Percentiles rank a stretch among this genome's conserved stretches.
These are phyloP conservation scores for Penicillium arizonense DNA, from an alignment of 495 filamentous ascomycete genomes.

Conservation along the genomic window DNA sequence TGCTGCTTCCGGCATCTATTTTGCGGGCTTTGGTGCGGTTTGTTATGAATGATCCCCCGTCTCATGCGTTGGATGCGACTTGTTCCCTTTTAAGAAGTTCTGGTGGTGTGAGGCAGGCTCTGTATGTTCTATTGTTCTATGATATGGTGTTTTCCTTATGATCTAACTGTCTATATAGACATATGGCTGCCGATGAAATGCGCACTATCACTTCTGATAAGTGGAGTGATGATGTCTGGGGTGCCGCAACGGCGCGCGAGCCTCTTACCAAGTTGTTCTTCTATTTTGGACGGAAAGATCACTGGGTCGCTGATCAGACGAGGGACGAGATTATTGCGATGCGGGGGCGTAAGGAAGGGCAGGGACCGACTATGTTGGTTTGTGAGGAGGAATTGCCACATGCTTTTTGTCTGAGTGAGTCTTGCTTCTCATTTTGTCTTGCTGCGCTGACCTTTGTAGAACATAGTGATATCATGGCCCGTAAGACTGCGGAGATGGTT, in stretches of 20 bases:
- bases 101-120: slow-evolving; percentile 65
- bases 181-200: slow-evolving; percentile 77
- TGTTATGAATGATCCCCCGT: slow-evolving; percentile 52
- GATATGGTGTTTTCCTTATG: neutral
- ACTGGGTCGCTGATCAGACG: slow-evolving; percentile 78
- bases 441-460: slow-evolving; percentile 32
- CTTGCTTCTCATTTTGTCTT: slow-evolving; percentile 1
- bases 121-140: slow-evolving; percentile 46
- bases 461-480: slow-evolving; percentile 63
- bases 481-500: slow-evolving; percentile 63
- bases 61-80: slow-evolving; percentile 59
- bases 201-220: slow-evolving; percentile 66
- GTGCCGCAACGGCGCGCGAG: slow-evolving; percentile 45
- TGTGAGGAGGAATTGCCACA: slow-evolving; percentile 74
- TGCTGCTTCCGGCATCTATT: slow-evolving; percentile 39
- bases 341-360: slow-evolving; percentile 36
- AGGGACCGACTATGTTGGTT: slow-evolving; percentile 67
- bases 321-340: slow-evolving; percentile 69
- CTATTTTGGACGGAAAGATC: slow-evolving; percentile 74
- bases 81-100: slow-evolving; percentile 58
- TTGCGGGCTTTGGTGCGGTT: slow-evolving; percentile 43
- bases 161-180: slow-evolving; percentile 28
- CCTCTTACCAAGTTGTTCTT: slow-evolving; percentile 63
- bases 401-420: slow-evolving; percentile 77
- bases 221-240: slow-evolving; percentile 85